Base-by-base conservation (phyloP, 805 yeast genomes). In the Grigorovia humatica region DNA sequence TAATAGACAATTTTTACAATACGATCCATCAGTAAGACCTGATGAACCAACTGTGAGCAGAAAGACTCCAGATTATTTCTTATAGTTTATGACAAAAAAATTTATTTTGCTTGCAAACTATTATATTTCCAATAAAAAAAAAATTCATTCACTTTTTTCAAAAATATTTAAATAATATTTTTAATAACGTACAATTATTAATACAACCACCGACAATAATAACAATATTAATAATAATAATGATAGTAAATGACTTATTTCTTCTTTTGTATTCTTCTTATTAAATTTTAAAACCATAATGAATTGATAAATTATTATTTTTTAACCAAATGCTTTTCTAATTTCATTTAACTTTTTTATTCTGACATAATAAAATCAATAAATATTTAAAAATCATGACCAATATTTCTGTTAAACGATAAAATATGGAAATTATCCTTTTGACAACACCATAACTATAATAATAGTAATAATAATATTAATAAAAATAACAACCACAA, bases 11-110 rank as follows among this genome's bases (percentile, higher is more conserved):
- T 88, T 89, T 69, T 74, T 91, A 70, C 97, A 91, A 71, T 91
- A 91, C 70, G 98, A 91, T 68, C 98, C 98, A 48, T 83, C 90
- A 50, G 89, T 93, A 54, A 82, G 99, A 72, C 96, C 97, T 13
- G 96, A 96, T 54, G 99, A 91, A 74, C 98, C 99, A 52, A 87
- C 96, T 9, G 98, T 90, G 43, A 87, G 95, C 45, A 82, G 98
- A 70, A 89, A 91, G 69, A 90, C 97, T 9, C 98, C 99, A 13
- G 98, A 91, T 71, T 91, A 91, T 70, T 91, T 91, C 79, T 78
- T 89, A 70, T 87, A 73, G 77, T 51, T 8, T 12, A 18, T 5
- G 38, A 32, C 38, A 11, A 8, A 32, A 8, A 11, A 9, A 13
- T 5, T 42, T 42, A 12, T 42, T 42, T 42, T 9, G 11, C 23